Evolutionary conservation across 2,329 filamentous ascomycete species (phyloP), one percentile per base, ranked within the genome.

Genomic region (Fusarium phyllophilum): DNA sequence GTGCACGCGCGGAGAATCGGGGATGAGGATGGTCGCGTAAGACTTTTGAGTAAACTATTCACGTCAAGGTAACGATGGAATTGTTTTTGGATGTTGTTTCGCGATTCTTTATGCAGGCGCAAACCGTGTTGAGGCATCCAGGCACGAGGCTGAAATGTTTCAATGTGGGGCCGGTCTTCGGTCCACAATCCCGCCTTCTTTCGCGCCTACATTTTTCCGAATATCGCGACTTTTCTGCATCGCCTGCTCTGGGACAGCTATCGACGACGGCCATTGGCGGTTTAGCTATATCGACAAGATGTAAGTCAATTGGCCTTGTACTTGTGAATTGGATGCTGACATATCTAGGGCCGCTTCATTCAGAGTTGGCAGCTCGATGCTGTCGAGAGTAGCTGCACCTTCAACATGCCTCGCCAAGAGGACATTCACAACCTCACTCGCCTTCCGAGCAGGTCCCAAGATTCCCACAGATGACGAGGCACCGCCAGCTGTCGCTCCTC

Each of bases 141-240:
- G 48, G 67, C 64, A 68, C 77, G 71, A 79, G 77, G 77, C 77
- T 79, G 75, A 78, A 67, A 73, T 71, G 68, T 74, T 77, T 71
- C 59, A 65, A 61, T 68, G 76, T 77, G 74, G 77, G 67, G 70
- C 75, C 51, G 63, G 33, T 24, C 6, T 29, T 62, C 54, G 72
- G 65, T 68, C 70, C 72, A 68, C 61, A 66, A 45, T 65, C 52
- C 49, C 59, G 55, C 68, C 74, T 69, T 51, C 72, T 66, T 54
- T 56, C 80, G 80, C 74, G 78, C 68, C 73, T 80, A 81, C 52
- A 60, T 81, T 81, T 62, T 71, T 79, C 80, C 80, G 80, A 41
- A 45, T 34, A 71, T 72, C 66, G 69, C 70, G 72, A 78, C 76
- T 78, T 79, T 78, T 78, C 73, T 67, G 54, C 75, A 63, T 55